Evolutionary conservation across 306 rosid species (phyloP).

Genomic region (Cicer arietinum): DNA sequence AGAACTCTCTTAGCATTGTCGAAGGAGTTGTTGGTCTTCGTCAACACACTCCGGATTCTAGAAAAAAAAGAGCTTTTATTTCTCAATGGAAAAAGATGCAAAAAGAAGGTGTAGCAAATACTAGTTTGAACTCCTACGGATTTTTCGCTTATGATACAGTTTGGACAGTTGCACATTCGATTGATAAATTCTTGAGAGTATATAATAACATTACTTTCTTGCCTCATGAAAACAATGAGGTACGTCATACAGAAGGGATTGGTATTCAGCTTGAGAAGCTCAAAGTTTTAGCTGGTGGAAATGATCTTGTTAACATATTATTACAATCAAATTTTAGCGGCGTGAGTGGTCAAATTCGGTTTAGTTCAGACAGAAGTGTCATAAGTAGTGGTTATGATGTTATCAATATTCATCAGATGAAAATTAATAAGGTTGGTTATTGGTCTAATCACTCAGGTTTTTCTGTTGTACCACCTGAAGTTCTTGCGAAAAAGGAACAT

Average conservation of each 20-base stretch:
- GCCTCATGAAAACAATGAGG: conserved; percentile 39
- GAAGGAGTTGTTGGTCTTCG: conserved; percentile 90
- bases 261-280: conserved; percentile 65
- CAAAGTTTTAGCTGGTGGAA: conserved; percentile 73
- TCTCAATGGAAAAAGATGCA: conserved; percentile 68
- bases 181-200: conserved; percentile 59
- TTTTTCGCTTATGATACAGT: conserved; percentile 84
- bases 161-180: conserved; percentile 74
- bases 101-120: conserved; percentile 50
- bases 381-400: conserved; percentile 73
- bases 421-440: conserved; percentile 63
- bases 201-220: conserved; percentile 64
- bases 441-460: conserved; percentile 79
- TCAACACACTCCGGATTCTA: conserved; percentile 70
- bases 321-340: conserved; percentile 72
- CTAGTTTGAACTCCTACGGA: conserved; percentile 68
- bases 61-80: conserved; percentile 53
- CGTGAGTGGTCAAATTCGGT: conserved; percentile 68
- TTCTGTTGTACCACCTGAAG: conserved; percentile 69
- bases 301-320: conserved; percentile 59
- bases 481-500: conserved; percentile 44
- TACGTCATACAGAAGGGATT: conserved; percentile 44
- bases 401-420: conserved; percentile 65
- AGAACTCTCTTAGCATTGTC: conserved; percentile 53
- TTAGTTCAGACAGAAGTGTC: conserved; percentile 62